Percentiles rank a stretch among this genome's conserved stretches.
Evolutionary conservation across 2,329 filamentous ascomycete species (phyloP).

Genomic region (Phialophora tarda): DNA sequence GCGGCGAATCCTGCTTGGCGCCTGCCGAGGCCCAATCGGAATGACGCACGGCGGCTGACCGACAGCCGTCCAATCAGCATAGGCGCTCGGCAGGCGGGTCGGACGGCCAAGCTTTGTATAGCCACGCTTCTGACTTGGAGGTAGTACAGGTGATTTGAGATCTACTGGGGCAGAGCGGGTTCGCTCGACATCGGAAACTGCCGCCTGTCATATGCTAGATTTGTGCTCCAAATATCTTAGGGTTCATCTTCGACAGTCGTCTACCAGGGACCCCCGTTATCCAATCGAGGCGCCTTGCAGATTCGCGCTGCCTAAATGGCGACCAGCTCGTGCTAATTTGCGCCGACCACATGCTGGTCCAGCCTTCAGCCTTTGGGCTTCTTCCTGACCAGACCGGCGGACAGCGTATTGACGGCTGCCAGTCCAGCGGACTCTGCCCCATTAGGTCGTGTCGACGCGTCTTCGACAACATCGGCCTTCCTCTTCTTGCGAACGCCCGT

Average conservation of each 20-base stretch:
- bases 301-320: background rate
- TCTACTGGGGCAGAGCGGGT: background rate
- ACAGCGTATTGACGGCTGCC: conserved; percentile 20
- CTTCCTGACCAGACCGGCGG: conserved; percentile 35
- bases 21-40: conserved; percentile 26
- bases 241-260: background rate
- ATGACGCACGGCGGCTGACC: conserved; percentile 20
- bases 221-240: background rate
- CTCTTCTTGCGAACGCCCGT: conserved; percentile 38
- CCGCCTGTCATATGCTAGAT: conserved; percentile 20
- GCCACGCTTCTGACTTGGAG: conserved; percentile 19
- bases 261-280: conserved; percentile 9
- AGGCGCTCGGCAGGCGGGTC: background rate
- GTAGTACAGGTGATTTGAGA: background rate
- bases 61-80: conserved; percentile 21
- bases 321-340: background rate
- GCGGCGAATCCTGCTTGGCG: conserved; percentile 17
- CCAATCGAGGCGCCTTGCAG: conserved; percentile 17
- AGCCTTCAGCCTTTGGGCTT: conserved; percentile 34
- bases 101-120: conserved; percentile 16
- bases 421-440: background rate
- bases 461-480: conserved; percentile 30
- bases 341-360: background rate
- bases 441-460: background rate
- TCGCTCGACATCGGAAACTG: conserved; percentile 1